A percentile compares a stretch with the other conserved stretches of the same genome.
These are phyloP conservation scores for Hibiscus trionum DNA, from an alignment of 345 rosid genomes.

Conservation along the genomic window DNA sequence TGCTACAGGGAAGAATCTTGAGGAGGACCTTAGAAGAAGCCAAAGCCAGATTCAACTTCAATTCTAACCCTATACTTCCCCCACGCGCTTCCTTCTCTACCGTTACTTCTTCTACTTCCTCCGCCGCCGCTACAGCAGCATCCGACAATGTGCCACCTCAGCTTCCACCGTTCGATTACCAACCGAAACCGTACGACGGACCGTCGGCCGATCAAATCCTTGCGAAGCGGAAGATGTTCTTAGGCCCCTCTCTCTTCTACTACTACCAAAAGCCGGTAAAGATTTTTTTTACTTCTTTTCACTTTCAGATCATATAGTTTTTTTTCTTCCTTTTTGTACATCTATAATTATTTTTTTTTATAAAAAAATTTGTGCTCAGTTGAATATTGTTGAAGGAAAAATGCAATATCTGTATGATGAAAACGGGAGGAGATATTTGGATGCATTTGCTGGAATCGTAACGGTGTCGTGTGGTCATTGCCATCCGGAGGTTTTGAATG, in stretches of 20 bases:
- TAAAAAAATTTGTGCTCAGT: slow-evolving; percentile 22
- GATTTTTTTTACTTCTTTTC: background rate
- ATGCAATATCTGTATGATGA: slow-evolving; percentile 96
- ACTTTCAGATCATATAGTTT: background rate
- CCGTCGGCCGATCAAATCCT: slow-evolving; percentile 63
- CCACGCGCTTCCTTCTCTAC: slow-evolving; percentile 19
- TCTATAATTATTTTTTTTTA: background rate
- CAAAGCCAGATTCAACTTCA: slow-evolving; percentile 1
- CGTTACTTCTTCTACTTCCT: slow-evolving; percentile 13
- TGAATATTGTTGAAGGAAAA: slow-evolving; percentile 94
- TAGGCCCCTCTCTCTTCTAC: slow-evolving; percentile 85
- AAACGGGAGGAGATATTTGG: slow-evolving; percentile 63
- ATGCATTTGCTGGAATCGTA: slow-evolving; percentile 89
- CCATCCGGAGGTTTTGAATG: slow-evolving; percentile 72
- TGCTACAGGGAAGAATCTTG: slow-evolving; percentile 21
- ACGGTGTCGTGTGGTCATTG: slow-evolving; percentile 94
- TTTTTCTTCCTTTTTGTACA: background rate
- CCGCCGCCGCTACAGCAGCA: background rate
- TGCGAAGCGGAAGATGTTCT: slow-evolving; percentile 66
- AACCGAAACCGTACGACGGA: slow-evolving; percentile 67
- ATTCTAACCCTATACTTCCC: background rate
- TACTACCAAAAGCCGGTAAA: slow-evolving; percentile 84
- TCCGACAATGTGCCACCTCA: slow-evolving; percentile 32
- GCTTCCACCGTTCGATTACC: slow-evolving; percentile 62
- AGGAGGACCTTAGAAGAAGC: slow-evolving; percentile 25